These are phyloP conservation scores for Akebia trifoliata DNA, from an alignment of 164 flowering plant species.

Conservation along the genomic window DNA sequence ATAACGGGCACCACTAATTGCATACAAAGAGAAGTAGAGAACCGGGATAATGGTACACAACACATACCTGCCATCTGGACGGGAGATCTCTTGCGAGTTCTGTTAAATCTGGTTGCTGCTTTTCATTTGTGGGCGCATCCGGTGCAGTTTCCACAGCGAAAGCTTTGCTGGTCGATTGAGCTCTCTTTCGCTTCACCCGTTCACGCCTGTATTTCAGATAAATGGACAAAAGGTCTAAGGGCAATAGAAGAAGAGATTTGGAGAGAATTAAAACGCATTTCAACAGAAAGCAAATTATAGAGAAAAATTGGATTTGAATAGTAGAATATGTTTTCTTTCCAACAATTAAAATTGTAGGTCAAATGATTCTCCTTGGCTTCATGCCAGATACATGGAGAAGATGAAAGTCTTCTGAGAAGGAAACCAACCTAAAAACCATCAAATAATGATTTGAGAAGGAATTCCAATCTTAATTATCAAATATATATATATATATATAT, in stretches of 20 bases:
- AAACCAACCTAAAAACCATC: neutral
- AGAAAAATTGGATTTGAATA: neutral
- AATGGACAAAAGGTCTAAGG: neutral
- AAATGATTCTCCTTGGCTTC: too few species aligned
- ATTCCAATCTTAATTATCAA: too few species aligned
- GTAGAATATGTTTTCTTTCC: too few species aligned
- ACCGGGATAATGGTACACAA: too few species aligned
- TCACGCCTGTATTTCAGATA: conserved; percentile 62
- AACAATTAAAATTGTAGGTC: too few species aligned
- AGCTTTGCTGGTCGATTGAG: conserved; percentile 34
- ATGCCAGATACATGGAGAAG: too few species aligned
- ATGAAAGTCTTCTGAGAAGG: neutral
- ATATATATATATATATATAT: too few species aligned
- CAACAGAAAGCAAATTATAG: too few species aligned
- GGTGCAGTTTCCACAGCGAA: conserved; percentile 22
- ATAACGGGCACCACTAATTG: too few species aligned
- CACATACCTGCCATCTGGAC: conserved; percentile 87
- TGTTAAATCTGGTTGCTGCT: conserved; percentile 50
- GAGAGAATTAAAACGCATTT: neutral
- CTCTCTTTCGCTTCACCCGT: conserved; percentile 76
- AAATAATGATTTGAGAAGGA: neutral
- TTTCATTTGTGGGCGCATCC: conserved; percentile 27
- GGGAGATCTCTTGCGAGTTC: conserved; percentile 68
- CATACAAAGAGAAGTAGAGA: too few species aligned
- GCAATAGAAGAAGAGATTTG: neutral